phyloP scores from a whole-genome alignment of 2,329 filamentous ascomycete genomes.

The Pseudogymnoascus sp. region DNA sequence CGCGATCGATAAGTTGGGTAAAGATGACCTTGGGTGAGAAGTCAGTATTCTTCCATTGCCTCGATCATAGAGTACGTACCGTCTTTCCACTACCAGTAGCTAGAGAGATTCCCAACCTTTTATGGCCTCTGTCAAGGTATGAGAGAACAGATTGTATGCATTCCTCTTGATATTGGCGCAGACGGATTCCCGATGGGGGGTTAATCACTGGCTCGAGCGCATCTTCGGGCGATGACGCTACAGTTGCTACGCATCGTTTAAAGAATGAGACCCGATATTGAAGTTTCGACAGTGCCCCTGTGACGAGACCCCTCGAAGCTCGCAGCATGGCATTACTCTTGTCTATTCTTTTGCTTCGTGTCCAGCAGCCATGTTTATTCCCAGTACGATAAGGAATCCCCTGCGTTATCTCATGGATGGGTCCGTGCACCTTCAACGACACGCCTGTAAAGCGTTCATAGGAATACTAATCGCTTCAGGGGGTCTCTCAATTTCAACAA shows the following conservation, averaged over 20 bases:
- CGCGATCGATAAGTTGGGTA: constrained; percentile 81
- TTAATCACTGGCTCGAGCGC: constrained; percentile 3
- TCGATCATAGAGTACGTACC: constrained; percentile 36
- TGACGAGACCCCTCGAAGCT: not conserved
- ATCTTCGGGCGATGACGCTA: not conserved
- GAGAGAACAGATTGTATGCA: constrained; percentile 75
- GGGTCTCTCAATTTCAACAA: not conserved
- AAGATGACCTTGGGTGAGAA: constrained; percentile 66
- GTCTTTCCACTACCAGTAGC: constrained; percentile 89
- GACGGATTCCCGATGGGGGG: constrained; percentile 37
- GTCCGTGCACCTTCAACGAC: not conserved
- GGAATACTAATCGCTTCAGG: too few species aligned
- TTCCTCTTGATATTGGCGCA: constrained; percentile 84
- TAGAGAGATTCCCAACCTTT: constrained; percentile 73
- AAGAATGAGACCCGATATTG: not conserved
- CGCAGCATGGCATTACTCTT: constrained; percentile 3
- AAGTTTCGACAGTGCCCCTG: not conserved
- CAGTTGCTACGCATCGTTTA: constrained; percentile 4
- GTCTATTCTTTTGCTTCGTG: not conserved
- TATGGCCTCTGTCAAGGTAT: constrained; percentile 63
- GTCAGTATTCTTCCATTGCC: not conserved
- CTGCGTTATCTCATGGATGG: not conserved
- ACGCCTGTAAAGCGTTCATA: not conserved
- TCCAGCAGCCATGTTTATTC: not conserved
- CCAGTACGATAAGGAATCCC: not conserved